Base-by-base conservation (phyloP, 2,329 filamentous ascomycete species). In the Stachybotrys chartarum region DNA sequence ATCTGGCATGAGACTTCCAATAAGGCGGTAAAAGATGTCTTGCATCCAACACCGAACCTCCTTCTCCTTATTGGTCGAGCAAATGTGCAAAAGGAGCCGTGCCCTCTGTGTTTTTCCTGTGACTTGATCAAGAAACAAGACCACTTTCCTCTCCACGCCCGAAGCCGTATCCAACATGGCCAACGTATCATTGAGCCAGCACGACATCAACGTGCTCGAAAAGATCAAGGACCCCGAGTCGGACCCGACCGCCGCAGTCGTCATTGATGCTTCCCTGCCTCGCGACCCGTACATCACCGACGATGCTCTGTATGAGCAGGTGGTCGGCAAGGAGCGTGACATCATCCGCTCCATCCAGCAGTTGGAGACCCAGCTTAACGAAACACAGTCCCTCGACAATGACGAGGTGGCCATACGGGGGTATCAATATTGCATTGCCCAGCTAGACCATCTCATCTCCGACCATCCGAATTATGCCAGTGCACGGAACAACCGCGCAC, bases 401-500 rank as follows among this genome's bases (percentile, higher is more conserved):
- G 61, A 64, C n/a, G 69, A 77, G 6, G 55, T 58, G 16, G 70
- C 76, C 5, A 62, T 75, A 32, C 63, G 70, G 1, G 73, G 72
- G 45, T 86, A 84, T 62, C 72, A 69, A 30, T 58, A 69, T 42
- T 77, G 76, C 54, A 68, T 85, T 17, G 66, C 68, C 10, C 69
- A 73, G 6, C 72, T 92, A 6, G 76, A 78, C 32, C 65, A 69
- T 2, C 74, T 91, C 35, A 80, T 91, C 46, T 64, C 73, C 3
- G 70, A 79, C 30, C 67, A 83, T 54, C 86, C 88, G 3, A 70
- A 73, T 35, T 92, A 92, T 68, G 87, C 88, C 24, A 89, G 86
- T 59, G 86, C 84, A 6, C 80, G 83, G 56, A 88, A 91, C 67
- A 92, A 93, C 69, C 79, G 88, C 52, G 88, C 86, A 3, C 89